Base-by-base conservation (phyloP, 1,284 basidiomycete species). In the Leucoagaricus sp. region DNA sequence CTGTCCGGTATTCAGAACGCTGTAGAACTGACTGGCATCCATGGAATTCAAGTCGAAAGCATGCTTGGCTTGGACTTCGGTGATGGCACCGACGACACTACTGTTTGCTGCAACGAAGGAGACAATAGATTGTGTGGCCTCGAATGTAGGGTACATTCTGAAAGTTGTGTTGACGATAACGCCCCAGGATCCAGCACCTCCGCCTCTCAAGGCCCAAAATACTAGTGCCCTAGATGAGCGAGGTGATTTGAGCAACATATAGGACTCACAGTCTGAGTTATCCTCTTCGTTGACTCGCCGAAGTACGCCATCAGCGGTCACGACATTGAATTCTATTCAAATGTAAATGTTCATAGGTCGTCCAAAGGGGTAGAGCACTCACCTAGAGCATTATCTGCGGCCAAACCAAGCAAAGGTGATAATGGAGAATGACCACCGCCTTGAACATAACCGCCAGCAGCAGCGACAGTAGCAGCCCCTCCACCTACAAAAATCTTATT, bases 181-280 rank as follows among this genome's bases (percentile, higher is more conserved):
- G 33, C 76, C 78, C 55, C 68, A 81, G 1, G 75, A 80, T 4
- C 76, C 70, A 10, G 77, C 78, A 1, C 81, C 81, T 5, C 81
- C 81, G 0, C 80, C 82, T 21, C 78, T 73, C 44, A 83, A 63
- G 0, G 81, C 81, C 73, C 78, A 83, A 67, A 81, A 83, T 2
- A 83, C 68, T 61, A 79, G 75, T 4, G 17, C 8, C 8, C 7
- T n/a, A 7, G 13, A 10, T 5, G 19, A 21, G 36, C 4, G 36
- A n/a, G 13, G 36, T n/a, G n/a, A 38, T n/a, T n/a, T 38, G 36
- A 13, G 12, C 3, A n/a, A 8, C 17, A 7, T 12, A 4, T n/a
- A n/a, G 13, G 7, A 45, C 51, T 19, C 26, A 34, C 51, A 46
- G 26, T 57, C 51, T 7, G 40, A 19, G 21, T 57, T 57, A 19